Base-by-base conservation (phyloP, 192 early-diverging fungal genomes). In the Coemansia sp. region DNA sequence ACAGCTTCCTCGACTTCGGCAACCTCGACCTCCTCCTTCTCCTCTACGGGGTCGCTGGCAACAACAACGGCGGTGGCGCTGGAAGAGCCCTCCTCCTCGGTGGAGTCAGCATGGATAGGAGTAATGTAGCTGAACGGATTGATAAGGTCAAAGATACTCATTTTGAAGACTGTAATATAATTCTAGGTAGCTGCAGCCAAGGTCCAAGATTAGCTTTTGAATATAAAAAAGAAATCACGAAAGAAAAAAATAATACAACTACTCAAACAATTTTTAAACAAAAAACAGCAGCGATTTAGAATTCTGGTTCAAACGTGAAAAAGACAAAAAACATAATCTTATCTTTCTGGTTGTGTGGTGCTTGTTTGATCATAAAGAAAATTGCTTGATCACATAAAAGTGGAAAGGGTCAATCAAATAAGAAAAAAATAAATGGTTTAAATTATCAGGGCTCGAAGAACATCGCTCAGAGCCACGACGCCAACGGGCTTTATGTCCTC, bases 381-480 rank as follows among this genome's bases (percentile, higher is more conserved):
- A 41, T 6, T 41, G 11, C 5, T 12, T 41, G 8, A 15, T n/a
- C n/a, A 18, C 14, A n/a, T 62, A 43, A 39, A 36, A 45, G 15
- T 61, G 45, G 11, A 28, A 28, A 18, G 8, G 22, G 22, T 28
- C 22, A 28, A 28, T 28, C 22, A 62, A 45, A 62, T 45, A 28
- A 7, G 8, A 62, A 28, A 45, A 28, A 43, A 43, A 61, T 32
- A 38, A 12, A 7, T 20, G 18, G 60, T 61, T 73, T 77, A 79
- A 64, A 78, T 34, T 5, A 82, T 82, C 54, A 85, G 63, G 14
- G 84, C 84, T 52, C 76, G 68, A 35, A 97, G 80, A 32, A 97
- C 91, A 75, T 97, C 95, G 48, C 91, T 92, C 58, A 95, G 83
- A 39, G 91, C 90, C 65, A 96, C 89, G 51, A 97, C 90, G 17